Base-by-base conservation (phyloP, 2,329 filamentous ascomycete genomes). In the Aspergillus niger region DNA sequence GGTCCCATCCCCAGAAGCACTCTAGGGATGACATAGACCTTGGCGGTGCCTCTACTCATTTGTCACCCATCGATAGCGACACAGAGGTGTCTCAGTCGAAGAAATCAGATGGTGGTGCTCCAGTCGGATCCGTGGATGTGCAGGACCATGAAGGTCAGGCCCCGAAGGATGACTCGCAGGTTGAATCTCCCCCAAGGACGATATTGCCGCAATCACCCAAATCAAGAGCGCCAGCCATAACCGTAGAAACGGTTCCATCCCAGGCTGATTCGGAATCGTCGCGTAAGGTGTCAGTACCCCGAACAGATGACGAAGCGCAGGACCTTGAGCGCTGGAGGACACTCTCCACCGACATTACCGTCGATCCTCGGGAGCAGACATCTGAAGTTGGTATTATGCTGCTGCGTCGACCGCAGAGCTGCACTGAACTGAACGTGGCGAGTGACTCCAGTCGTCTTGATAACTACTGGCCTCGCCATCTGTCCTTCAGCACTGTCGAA, bases 401-500 rank as follows among this genome's bases (percentile, higher is more conserved):
- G 44, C 67, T 79, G 36, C 75, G 72, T 17, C 75, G 76, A 26
- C 70, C 75, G 5, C 76, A 74, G 59, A 80, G 78, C 57, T 72
- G 68, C 48, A 62, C 67, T 55, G 69, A 72, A n/a, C 61, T 77
- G 24, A 58, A 58, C 11, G 38, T 56, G 5, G 66, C 71, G 24
- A 61, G 63, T 20, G 58, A 65, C 13, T 54, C 59, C 13, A 57
- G 68, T 8, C 64, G 67, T 26, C 61, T 63, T 36, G 70, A 76
- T 48, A 64, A 70, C 32, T 66, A 72, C 20, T 80, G 75, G 64
- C 72, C 76, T 11, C 74, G 79, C 7, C 79, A 77, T 62, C 63
- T 81, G 53, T 82, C 80, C 1, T 82, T 81, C 62, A 81, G 79
- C 63, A 73, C 74, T n/a, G 77, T 81, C 22, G 78, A 81, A 65